These are phyloP conservation scores for Alternaria tenuissima DNA, from an alignment of 2,329 filamentous ascomycete genomes.

Conservation along the genomic window DNA sequence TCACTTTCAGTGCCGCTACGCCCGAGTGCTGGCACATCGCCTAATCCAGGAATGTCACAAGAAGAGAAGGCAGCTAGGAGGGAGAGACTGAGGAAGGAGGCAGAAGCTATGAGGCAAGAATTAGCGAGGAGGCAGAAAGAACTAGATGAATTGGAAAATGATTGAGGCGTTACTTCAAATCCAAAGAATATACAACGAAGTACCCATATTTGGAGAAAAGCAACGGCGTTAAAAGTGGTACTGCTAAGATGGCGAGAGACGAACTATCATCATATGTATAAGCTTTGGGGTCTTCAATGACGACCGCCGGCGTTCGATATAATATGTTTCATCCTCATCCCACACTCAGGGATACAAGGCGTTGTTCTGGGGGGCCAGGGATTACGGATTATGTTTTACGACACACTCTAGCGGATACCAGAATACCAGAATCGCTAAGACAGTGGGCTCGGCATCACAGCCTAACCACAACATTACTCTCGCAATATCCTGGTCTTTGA, in stretches of 20 bases:
- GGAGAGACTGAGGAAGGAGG: constrained; percentile 42
- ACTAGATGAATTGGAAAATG: constrained; percentile 43
- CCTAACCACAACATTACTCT: background rate
- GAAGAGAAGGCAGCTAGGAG: constrained; percentile 43
- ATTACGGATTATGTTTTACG: background rate
- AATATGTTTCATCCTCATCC: background rate
- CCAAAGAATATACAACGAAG: background rate
- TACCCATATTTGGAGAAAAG: background rate
- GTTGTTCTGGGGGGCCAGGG: background rate
- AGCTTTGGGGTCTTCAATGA: background rate
- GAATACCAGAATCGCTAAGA: background rate
- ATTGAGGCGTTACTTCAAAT: constrained; percentile 17
- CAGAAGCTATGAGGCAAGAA: constrained; percentile 43
- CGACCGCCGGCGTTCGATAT: background rate
- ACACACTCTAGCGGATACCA: background rate
- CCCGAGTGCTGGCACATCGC: constrained; percentile 29
- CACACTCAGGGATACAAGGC: background rate
- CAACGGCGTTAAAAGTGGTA: background rate
- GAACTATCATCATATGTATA: background rate
- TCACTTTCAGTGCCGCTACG: constrained; percentile 35
- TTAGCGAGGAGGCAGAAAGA: constrained; percentile 41
- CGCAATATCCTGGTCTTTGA: background rate
- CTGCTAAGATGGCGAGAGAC: background rate
- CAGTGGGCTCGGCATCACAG: background rate
- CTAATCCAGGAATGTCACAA: constrained; percentile 25